Base-by-base conservation (phyloP, 169 alveolate genomes). In the Plasmodium coatneyi region DNA sequence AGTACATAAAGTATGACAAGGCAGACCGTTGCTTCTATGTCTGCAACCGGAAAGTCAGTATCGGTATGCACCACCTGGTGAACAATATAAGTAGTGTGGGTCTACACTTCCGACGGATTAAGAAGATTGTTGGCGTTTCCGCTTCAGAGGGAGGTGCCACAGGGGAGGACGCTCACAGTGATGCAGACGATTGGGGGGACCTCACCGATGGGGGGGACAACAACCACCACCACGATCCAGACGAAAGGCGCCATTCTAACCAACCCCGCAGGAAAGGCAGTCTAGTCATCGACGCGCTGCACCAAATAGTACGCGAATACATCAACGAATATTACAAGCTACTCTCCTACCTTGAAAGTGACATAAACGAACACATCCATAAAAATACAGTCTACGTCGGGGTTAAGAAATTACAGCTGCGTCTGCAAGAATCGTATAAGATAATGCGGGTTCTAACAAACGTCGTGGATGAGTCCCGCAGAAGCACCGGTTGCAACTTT, bases 321-420 rank as follows among this genome's bases (percentile, higher is more conserved):
- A 56, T 89, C 1, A 89, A 89, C 30, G 94, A 89, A 70, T 89
- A 89, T 41, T 89, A 89, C 52, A 89, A 89, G 32, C 46, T 89
- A 56, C 36, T 89, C 66, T 89, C 94, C 6, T 46, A 89, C 22
- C 56, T 89, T 5, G 94, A 89, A 19, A 89, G 94, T 79, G 94
- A 89, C 46, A 78, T 89, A 6, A 89, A 89, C 22, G 94, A 89
- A 28, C 94, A 89, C 71, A 89, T 89, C 9, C 94, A 89, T 71
- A 89, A 89, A 12, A 89, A 89, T 14, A 89, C 94, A 1, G 83
- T 89, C 1, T 89, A 89, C 82, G 66, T 89, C 3, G 94, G 94
- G 14, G 71, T 89, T 28, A 89, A 89, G 46, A 80, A 60, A 7
- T 32, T 89, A n/a, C 81, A 89, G 36, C 12, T 66, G 34, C 71